Evolutionary conservation across 352 stramenopile genomes (phyloP).

Genomic region (Saprolegnia parasitica): DNA sequence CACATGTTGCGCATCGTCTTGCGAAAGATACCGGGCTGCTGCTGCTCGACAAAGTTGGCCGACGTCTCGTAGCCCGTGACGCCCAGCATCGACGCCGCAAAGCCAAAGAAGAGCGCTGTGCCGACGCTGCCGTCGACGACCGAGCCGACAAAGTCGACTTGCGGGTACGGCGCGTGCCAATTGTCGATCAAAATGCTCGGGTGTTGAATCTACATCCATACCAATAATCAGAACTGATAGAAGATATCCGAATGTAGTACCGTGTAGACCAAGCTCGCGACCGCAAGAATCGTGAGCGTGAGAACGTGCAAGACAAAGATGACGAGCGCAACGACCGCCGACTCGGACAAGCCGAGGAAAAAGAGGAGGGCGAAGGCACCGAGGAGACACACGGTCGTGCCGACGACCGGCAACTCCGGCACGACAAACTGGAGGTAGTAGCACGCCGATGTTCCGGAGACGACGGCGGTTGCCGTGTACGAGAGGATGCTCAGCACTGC

Average conservation of each 20-base stretch:
- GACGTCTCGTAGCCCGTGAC: conserved; percentile 89
- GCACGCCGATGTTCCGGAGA: conserved; percentile 54
- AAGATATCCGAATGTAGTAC: conserved; percentile 44
- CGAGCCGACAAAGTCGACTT: conserved; percentile 41
- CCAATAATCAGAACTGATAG: background rate
- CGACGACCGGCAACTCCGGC: conserved; percentile 37
- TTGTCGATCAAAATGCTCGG: conserved; percentile 50
- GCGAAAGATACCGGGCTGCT: conserved; percentile 76
- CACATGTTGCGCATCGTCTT: conserved; percentile 87
- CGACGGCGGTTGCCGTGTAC: conserved; percentile 84
- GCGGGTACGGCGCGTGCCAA: conserved; percentile 51
- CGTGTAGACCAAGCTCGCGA: conserved; percentile 45
- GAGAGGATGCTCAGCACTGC: conserved; percentile 87
- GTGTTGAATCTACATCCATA: background rate
- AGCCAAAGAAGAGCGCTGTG: conserved; percentile 73
- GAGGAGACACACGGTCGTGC: conserved; percentile 50
- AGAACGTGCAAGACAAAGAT: conserved; percentile 72
- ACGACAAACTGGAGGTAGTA: conserved; percentile 54
- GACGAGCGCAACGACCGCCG: conserved; percentile 52
- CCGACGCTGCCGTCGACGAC: conserved; percentile 41
- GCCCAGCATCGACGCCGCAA: conserved; percentile 81
- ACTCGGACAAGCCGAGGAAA: conserved; percentile 82
- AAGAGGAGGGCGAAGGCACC: conserved; percentile 75
- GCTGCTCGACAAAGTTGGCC: conserved; percentile 88
- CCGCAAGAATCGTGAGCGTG: conserved; percentile 49